Conservation (phyloP, 495 filamentous ascomycete species). For the Aspergillus bridgeri region DNA sequence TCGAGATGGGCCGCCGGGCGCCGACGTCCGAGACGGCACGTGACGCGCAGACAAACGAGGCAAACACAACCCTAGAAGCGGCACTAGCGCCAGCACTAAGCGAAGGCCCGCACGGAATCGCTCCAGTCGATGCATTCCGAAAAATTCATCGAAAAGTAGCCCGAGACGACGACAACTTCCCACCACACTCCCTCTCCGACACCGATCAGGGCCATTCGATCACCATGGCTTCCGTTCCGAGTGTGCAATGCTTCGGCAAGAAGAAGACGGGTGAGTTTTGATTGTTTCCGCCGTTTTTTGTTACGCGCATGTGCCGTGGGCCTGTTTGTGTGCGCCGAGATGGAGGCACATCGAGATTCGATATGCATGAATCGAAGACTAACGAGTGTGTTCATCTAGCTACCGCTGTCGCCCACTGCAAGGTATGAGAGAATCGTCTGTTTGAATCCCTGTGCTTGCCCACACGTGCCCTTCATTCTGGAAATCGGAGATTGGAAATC, state of each 20-base stretch:
- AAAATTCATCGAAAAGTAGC: constrained; percentile 6
- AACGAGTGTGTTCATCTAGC: constrained; percentile 48
- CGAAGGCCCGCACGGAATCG: constrained; percentile 44
- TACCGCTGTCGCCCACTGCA: constrained; percentile 89
- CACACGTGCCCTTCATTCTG: constrained; percentile 6
- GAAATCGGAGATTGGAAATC: neutral
- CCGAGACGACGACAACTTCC: constrained; percentile 13
- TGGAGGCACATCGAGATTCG: neutral
- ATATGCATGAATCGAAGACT: constrained; percentile 27
- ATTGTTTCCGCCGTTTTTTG: constrained; percentile 1
- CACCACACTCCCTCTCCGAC: constrained; percentile 46
- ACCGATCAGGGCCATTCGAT: constrained; percentile 44
- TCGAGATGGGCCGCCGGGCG: neutral
- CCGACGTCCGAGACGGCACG: neutral
- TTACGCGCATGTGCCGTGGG: neutral
- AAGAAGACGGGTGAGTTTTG: constrained; percentile 69
- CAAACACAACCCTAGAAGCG: constrained; percentile 19
- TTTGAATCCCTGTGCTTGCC: constrained; percentile 2
- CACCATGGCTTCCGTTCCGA: constrained; percentile 77
- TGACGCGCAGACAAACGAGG: constrained; percentile 20
- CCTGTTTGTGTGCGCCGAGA: neutral
- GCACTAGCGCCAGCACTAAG: constrained; percentile 37
- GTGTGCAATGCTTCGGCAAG: constrained; percentile 94
- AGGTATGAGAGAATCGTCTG: constrained; percentile 53
- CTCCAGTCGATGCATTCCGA: constrained; percentile 1